Percentiles rank a stretch among this genome's conserved stretches.
Conservation (phyloP, 2,329 filamentous ascomycete genomes). For the Monilinia vaccinii-corymbosi region DNA sequence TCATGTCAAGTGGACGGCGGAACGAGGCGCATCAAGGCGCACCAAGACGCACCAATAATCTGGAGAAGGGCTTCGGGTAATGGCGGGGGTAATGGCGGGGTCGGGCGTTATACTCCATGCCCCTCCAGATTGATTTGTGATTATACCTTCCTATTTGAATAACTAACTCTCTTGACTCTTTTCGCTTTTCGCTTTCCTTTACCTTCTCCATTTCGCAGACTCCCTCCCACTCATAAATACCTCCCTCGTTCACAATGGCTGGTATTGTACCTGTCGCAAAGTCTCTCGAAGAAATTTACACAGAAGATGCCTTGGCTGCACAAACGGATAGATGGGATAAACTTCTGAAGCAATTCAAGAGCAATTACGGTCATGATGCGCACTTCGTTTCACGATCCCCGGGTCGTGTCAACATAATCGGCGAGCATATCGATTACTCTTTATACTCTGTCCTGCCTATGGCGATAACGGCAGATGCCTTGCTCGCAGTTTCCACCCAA, state of each 20-base stretch:
- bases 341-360: constrained; percentile 62
- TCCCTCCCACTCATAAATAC: neutral
- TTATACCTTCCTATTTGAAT: neutral
- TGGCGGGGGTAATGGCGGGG: constrained; percentile 1
- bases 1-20: neutral
- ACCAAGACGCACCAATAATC: constrained; percentile 3
- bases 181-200: neutral
- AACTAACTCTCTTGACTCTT: neutral
- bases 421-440: constrained; percentile 98
- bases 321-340: constrained; percentile 69
- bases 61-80: constrained; percentile 1
- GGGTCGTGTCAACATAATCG: constrained; percentile 94
- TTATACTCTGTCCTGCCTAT: constrained; percentile 94
- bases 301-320: constrained; percentile 55
- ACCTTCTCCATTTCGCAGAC: neutral
- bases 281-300: constrained; percentile 76
- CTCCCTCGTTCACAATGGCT: constrained; percentile 37
- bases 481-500: constrained; percentile 65
- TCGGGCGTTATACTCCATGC: constrained; percentile 4
- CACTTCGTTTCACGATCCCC: constrained; percentile 84
- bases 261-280: constrained; percentile 62
- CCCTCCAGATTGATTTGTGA: neutral
- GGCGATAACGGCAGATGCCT: constrained; percentile 83
- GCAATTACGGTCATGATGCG: constrained; percentile 58
- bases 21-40: constrained; percentile 1